Percentiles rank a stretch among this genome's conserved stretches.
Conservation (phyloP, 345 rosid species). For the Dipteronia sinensis region DNA sequence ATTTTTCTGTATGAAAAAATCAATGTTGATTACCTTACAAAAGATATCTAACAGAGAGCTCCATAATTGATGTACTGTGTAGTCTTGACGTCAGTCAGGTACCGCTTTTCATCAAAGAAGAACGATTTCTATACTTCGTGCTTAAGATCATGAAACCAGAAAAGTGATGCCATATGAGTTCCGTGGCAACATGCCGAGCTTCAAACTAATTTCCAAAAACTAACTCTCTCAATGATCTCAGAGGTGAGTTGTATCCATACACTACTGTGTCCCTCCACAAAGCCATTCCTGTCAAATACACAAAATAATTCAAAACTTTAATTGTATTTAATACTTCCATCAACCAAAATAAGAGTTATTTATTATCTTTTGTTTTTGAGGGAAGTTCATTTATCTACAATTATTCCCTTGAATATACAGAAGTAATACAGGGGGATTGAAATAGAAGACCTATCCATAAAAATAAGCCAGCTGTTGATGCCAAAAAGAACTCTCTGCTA, state of each 20-base stretch:
- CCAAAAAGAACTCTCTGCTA: conserved; percentile 64
- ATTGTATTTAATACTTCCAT: neutral
- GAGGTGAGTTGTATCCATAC: conserved; percentile 62
- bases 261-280: conserved; percentile 74
- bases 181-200: neutral
- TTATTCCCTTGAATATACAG: neutral
- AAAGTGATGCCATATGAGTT: conserved; percentile 13
- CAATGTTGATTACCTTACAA: neutral
- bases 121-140: neutral
- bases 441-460: conserved; percentile 71
- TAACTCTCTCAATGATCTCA: conserved; percentile 66
- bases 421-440: neutral
- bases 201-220: conserved; percentile 49
- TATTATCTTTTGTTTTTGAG: neutral
- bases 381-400: neutral
- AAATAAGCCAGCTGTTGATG: conserved; percentile 69
- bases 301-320: conserved; percentile 6
- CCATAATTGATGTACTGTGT: neutral
- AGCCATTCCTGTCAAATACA: conserved; percentile 54
- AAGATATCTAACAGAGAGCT: conserved; percentile 2
- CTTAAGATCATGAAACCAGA: neutral
- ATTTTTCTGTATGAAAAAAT: neutral
- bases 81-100: neutral
- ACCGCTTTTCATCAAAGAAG: neutral
- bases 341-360: neutral